Evolutionary conservation across 2,329 filamentous ascomycete species (phyloP).

Genomic region (Aureobasidium sp.): DNA sequence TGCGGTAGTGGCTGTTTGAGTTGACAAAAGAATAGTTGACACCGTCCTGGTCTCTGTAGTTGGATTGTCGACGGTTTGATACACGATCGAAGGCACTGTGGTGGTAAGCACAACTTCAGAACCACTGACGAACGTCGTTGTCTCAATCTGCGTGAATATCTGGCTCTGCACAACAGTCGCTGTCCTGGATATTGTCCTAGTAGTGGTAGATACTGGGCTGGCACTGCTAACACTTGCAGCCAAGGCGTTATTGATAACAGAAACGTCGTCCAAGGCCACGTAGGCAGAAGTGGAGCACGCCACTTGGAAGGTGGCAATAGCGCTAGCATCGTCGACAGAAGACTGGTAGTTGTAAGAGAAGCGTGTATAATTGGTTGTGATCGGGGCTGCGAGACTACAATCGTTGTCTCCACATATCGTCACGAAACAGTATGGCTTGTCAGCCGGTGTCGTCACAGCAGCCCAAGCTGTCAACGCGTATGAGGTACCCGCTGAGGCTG

Average conservation of each 20-base stretch:
- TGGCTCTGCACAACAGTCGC: not conserved
- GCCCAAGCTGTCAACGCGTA: not conserved
- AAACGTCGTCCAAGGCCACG: not conserved
- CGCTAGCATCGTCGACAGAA: not conserved
- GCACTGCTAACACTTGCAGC: not conserved
- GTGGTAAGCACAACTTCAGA: not conserved
- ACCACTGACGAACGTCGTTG: not conserved
- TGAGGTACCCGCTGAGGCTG: not conserved
- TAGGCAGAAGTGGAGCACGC: not conserved
- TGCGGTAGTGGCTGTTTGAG: not conserved
- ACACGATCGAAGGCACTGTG: not conserved
- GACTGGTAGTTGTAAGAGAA: not conserved
- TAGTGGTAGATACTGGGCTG: not conserved
- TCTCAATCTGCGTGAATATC: not conserved
- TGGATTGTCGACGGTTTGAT: not conserved
- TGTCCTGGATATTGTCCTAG: not conserved
- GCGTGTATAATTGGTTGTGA: not conserved
- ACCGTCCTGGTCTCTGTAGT: not conserved
- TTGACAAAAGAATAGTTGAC: not conserved
- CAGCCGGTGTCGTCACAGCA: not conserved
- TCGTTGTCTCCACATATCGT: not conserved
- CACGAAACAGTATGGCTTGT: not conserved
- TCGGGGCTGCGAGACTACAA: not conserved
- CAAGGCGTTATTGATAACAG: not conserved
- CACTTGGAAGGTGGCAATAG: not conserved